Percentiles rank a stretch among this genome's conserved stretches.
Evolutionary conservation across 2,329 filamentous ascomycete species (phyloP).

Genomic region (Trichoderma sp.): DNA sequence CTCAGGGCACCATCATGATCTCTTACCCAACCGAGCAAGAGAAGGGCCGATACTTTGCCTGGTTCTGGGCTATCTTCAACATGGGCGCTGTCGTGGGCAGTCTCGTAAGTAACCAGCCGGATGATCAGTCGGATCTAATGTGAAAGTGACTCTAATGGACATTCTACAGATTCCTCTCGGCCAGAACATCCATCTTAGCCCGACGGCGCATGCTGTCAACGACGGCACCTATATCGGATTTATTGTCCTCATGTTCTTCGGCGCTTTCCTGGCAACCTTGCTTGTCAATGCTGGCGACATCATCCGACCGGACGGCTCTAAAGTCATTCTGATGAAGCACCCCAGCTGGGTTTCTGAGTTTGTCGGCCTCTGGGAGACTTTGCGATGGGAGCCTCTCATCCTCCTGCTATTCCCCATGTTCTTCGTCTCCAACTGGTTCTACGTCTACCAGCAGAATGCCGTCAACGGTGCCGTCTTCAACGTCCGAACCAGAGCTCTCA

Average conservation of each 20-base stretch:
- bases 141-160: background rate
- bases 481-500: slow-evolving; percentile 53
- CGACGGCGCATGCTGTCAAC: slow-evolving; percentile 46
- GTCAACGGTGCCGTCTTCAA: slow-evolving; percentile 55
- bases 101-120: slow-evolving; percentile 37
- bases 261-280: slow-evolving; percentile 65
- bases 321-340: slow-evolving; percentile 85
- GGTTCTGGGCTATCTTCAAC: slow-evolving; percentile 96
- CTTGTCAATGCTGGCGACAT: slow-evolving; percentile 71
- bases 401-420: slow-evolving; percentile 57
- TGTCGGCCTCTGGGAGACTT: slow-evolving; percentile 70
- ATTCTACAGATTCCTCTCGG: slow-evolving; percentile 58
- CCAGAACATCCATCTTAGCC: slow-evolving; percentile 61
- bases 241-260: slow-evolving; percentile 73
- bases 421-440: slow-evolving; percentile 55
- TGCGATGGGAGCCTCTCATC: slow-evolving; percentile 69
- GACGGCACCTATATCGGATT: slow-evolving; percentile 88
- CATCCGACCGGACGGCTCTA: slow-evolving; percentile 71
- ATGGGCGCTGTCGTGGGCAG: slow-evolving; percentile 83
- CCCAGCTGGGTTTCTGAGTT: slow-evolving; percentile 82
- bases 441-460: slow-evolving; percentile 57
- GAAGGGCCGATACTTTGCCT: slow-evolving; percentile 85
- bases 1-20: slow-evolving; percentile 85
- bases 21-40: slow-evolving; percentile 76
- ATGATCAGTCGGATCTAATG: background rate